phyloP scores from a whole-genome alignment of 2,329 filamentous ascomycete genomes.

The Leptosphaerulina australis region DNA sequence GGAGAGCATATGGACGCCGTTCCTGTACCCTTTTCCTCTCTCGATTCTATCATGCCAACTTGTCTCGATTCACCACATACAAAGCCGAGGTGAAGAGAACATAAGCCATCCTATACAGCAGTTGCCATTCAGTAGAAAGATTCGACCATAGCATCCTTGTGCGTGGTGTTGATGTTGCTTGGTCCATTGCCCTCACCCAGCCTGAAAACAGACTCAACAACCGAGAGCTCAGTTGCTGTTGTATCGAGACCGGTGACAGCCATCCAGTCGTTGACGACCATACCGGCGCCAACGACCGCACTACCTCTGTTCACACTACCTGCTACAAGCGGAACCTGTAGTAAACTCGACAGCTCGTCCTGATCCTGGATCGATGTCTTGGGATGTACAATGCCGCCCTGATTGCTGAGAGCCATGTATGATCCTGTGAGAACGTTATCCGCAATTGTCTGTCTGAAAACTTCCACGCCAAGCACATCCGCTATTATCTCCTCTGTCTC shows the following conservation, averaged over 20 bases:
- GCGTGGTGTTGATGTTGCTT: constrained; percentile 76
- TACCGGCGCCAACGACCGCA: constrained; percentile 92
- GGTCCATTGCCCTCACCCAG: constrained; percentile 83
- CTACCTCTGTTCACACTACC: constrained; percentile 92
- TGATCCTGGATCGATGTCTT: constrained; percentile 98
- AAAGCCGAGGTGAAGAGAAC: neutral
- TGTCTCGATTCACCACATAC: neutral
- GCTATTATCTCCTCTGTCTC: constrained; percentile 99
- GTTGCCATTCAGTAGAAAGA: constrained; percentile 79
- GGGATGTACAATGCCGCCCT: constrained; percentile 94
- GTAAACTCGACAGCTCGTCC: constrained; percentile 89
- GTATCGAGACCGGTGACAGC: constrained; percentile 90
- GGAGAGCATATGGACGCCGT: constrained; percentile 23
- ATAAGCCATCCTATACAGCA: neutral
- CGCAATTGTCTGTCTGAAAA: constrained; percentile 92
- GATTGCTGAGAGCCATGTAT: constrained; percentile 96
- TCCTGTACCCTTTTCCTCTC: constrained; percentile 24
- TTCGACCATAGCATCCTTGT: constrained; percentile 99
- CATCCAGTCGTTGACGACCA: constrained; percentile 98
- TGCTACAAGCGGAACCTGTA: constrained; percentile 94
- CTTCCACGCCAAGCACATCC: constrained; percentile 87
- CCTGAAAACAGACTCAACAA: constrained; percentile 94
- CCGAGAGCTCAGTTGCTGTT: constrained; percentile 95
- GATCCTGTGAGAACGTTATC: constrained; percentile 96
- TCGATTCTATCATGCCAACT: constrained; percentile 20